These are phyloP conservation scores for Musa acuminata DNA, from an alignment of 176 grass and related monocot species.

Conservation along the genomic window DNA sequence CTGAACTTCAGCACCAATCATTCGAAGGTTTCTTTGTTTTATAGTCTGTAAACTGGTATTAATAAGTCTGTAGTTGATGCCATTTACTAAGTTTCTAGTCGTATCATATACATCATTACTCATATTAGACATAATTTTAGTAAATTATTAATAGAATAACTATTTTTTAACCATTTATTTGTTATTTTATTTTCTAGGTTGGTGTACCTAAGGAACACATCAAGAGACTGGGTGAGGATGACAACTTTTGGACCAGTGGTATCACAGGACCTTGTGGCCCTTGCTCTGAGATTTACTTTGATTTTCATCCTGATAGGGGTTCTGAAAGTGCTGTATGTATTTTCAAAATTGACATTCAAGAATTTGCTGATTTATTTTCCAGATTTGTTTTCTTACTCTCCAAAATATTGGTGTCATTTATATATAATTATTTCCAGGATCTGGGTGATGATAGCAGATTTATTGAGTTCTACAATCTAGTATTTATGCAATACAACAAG, in stretches of 20 bases:
- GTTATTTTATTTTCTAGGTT: conserved; percentile 38
- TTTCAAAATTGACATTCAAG: conserved; percentile 6
- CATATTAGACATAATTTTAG: neutral
- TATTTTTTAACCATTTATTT: neutral
- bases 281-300: conserved; percentile 98
- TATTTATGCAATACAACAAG: conserved; percentile 99
- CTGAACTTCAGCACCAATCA: no score
- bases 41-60: neutral
- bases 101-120: neutral
- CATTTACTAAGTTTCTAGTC: neutral
- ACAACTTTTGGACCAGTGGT: conserved; percentile 97
- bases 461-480: conserved; percentile 98
- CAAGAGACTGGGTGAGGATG: conserved; percentile 90
- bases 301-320: conserved; percentile 87
- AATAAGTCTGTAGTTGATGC: neutral
- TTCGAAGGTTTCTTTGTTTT: neutral
- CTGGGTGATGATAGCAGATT: conserved; percentile 85
- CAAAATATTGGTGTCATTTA: conserved; percentile 58
- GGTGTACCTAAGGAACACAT: conserved; percentile 82
- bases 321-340: conserved; percentile 54
- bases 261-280: conserved; percentile 88
- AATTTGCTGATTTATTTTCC: conserved; percentile 17
- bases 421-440: conserved; percentile 80
- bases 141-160: neutral
- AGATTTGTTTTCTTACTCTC: conserved; percentile 11